Evolutionary conservation across 2,329 filamentous ascomycete species (phyloP), one percentile per base, ranked within the genome.

Genomic region (Fusarium anthophilum): DNA sequence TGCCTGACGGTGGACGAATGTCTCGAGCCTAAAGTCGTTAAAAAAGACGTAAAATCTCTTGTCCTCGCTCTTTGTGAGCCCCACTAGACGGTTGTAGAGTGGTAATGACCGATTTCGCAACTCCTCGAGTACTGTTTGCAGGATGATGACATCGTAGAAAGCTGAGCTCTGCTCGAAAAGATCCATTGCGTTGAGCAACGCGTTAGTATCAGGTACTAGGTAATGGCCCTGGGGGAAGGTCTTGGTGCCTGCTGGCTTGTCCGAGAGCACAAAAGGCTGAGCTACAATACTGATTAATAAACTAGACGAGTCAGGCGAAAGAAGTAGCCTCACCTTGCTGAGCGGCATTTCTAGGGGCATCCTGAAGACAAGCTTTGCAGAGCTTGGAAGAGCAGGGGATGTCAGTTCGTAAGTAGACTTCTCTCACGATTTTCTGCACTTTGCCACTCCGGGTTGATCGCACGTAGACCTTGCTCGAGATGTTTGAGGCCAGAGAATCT

Each of bases 41-140:
- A 98, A 98, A 82, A 99, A 99, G 59, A 99, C 94, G 80, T 98
- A 98, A 81, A 98, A 98, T 62, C 96, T 91, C 87, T 99, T 99
- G 75, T 97, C 95, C 78, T 98, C 95, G 79, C 96, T 98, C 83
- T 96, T 97, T 44, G 95, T 97, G 73, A 99, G 87, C 28, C 93
- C 91, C 75, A 98, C 91, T 56, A 99, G 87, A 44, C 96, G 93
- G 82, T 98, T 98, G 85, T 98, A 99, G 43, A 99, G 90, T 47
- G 96, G 96, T 70, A 98, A 84, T 18, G 96, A 98, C 77, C 95
- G 91, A 82, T 98, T 98, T 80, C 95, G 94, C 69, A 99, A 89
- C 85, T 99, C 96, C 83, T 99, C 96, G 20, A 99, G 90, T 10
- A 99, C 96, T 3, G 96, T 98, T 83, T 99, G 96, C 64, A 99